Evolutionary conservation across 176 grass and related monocot genomes (phyloP), one percentile per base, ranked within the genome.

Genomic region (Oryza officinalis): DNA sequence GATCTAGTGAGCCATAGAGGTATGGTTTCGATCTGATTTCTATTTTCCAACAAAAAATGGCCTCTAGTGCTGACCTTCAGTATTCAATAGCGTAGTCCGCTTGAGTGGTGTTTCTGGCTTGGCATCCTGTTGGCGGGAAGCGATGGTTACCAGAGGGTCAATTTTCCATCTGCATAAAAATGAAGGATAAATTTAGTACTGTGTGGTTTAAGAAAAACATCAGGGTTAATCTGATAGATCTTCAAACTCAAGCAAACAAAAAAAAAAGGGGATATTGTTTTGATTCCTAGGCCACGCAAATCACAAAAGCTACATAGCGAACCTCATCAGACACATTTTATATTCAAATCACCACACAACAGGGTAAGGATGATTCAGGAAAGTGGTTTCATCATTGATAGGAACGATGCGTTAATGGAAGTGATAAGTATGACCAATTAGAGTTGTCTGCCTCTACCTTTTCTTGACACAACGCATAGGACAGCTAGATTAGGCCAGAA

Each of bases 161-260:
- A 94, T 72, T 86, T 87, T 84, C 92, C 92, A 94, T 43, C 92
- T 94, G 89, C 77, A 76, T 5, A 41, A 32, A 67, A 72, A 70
- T 64, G 33, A 60, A 11, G 50, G 0, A 40, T 27, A 28, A 13
- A 74, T 64, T 47, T 79, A 43, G 17, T 32, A 49, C 11, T 13
- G 4, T 61, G 27, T 32, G 52, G 9, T 69, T 25, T 17, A 27
- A 38, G 37, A 3, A 11, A 69, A 84, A 71, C 15, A 23, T 3
- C 12, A 83, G 10, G 25, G 13, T 1, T 35, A 26, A 44, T 32
- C 18, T 17, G 52, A 72, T 26, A 63, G 25, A 17, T 3, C 59
- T 63, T 35, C 57, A 78, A 63, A 61, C 52, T 63, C 4, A 25
- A 60, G 5, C 12, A 25, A 60, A 77, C 8, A 57, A 75, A 57